phyloP scores from a whole-genome alignment of 768 basidiomycete species.

The Hygrocybe coccinea region DNA sequence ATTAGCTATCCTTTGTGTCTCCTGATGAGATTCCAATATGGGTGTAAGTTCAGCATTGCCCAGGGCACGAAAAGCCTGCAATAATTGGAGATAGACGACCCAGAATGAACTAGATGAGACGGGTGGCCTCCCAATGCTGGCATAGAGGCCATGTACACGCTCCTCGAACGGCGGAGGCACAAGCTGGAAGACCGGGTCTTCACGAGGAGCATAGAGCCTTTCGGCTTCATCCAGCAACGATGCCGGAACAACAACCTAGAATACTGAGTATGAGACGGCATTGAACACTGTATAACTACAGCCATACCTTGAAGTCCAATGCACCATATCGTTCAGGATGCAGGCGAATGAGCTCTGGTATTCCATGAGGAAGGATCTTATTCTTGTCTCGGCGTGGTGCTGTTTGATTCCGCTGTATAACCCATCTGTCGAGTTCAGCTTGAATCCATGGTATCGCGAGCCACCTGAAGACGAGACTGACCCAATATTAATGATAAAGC shows the following conservation, averaged over 20 bases:
- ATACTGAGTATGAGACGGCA: neutral
- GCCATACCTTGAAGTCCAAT: constrained; percentile 31
- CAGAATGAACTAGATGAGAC: constrained; percentile 13
- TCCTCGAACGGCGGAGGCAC: constrained; percentile 13
- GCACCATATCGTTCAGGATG: constrained; percentile 22
- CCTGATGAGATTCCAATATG: neutral
- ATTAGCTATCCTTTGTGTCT: neutral
- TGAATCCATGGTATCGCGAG: constrained; percentile 36
- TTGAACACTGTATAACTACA: neutral
- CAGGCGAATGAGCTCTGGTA: constrained; percentile 24
- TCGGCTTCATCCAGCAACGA: constrained; percentile 13
- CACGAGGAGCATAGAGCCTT: constrained; percentile 13
- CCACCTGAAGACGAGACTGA: constrained; percentile 25
- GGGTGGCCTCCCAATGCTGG: constrained; percentile 10
- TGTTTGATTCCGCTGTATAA: constrained; percentile 16
- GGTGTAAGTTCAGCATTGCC: neutral
- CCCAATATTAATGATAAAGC: constrained; percentile 16
- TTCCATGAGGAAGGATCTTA: constrained; percentile 34
- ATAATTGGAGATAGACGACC: constrained; percentile 7
- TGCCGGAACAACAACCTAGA: constrained; percentile 14
- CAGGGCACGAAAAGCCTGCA: constrained; percentile 1
- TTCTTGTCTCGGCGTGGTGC: constrained; percentile 21
- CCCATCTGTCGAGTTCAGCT: constrained; percentile 29
- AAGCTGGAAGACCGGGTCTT: constrained; percentile 18
- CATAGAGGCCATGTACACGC: constrained; percentile 10